A percentile compares a stretch with the other conserved stretches of the same genome.
These are phyloP conservation scores for Nitzschia inconspicua DNA, from an alignment of 108 stramenopile genomes.

Conservation along the genomic window DNA sequence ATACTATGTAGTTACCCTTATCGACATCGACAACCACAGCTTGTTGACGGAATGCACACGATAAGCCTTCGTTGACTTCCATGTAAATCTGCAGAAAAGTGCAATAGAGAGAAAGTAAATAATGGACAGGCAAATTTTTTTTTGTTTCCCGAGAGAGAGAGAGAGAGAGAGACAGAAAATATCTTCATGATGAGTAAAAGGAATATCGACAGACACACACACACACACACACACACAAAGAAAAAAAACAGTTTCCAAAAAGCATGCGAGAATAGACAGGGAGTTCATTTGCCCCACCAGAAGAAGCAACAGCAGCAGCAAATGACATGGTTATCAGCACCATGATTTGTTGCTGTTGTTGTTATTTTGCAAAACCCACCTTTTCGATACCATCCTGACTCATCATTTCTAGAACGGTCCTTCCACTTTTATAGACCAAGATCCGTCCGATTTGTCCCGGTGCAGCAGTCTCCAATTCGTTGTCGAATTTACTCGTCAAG, in stretches of 20 bases:
- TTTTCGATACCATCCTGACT: constrained; percentile 49
- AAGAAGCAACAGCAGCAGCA: neutral
- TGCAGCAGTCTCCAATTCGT: constrained; percentile 47
- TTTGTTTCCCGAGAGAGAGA: no score
- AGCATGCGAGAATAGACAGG: no score
- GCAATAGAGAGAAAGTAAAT: no score
- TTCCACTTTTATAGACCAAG: constrained; percentile 77
- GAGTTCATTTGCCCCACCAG: neutral
- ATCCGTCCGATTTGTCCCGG: constrained; percentile 77
- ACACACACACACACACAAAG: no score
- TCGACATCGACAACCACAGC: constrained; percentile 71
- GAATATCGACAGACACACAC: neutral
- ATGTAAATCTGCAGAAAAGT: constrained; percentile 56
- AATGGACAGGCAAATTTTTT: no score
- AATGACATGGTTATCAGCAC: neutral
- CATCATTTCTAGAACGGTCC: constrained; percentile 67
- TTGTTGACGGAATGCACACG: constrained; percentile 78
- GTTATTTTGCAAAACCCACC: no score
- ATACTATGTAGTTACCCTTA: constrained; percentile 42
- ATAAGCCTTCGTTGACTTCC: constrained; percentile 75
- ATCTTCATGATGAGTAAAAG: neutral
- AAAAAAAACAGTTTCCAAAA: neutral
- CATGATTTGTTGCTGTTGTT: no score
- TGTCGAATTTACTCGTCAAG: constrained; percentile 45
- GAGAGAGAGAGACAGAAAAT: no score